Percentiles rank a stretch among this genome's conserved stretches.
phyloP scores from a whole-genome alignment of 2,329 filamentous ascomycete genomes.

The Colletotrichum sojae region DNA sequence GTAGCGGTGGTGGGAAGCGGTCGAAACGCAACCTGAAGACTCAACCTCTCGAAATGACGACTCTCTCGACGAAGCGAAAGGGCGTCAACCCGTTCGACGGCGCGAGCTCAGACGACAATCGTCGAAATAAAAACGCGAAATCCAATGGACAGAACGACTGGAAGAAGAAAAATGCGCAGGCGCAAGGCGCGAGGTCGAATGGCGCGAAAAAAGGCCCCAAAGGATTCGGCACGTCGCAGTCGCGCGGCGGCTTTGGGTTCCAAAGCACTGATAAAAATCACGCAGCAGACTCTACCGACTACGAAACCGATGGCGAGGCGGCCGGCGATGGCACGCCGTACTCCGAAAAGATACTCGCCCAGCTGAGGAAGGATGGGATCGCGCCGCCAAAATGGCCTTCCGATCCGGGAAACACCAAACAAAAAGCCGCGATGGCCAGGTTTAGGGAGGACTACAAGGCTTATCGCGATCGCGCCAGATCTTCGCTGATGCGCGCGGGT shows the following conservation, averaged over 20 bases:
- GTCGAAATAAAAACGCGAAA: slow-evolving; percentile 42
- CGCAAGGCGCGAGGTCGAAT: slow-evolving; percentile 28
- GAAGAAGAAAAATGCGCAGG: slow-evolving; percentile 43
- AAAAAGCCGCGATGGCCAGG: slow-evolving; percentile 64
- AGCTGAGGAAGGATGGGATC: slow-evolving; percentile 69
- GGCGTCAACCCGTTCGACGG: slow-evolving; percentile 46
- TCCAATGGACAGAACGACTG: slow-evolving; percentile 37
- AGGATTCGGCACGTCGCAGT: slow-evolving; percentile 31
- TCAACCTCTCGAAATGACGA: slow-evolving; percentile 47
- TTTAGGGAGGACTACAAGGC: slow-evolving; percentile 70
- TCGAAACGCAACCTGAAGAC: slow-evolving; percentile 46
- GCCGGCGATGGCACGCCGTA: slow-evolving; percentile 51
- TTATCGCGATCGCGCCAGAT: slow-evolving; percentile 70
- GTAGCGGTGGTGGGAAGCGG: slow-evolving; percentile 47
- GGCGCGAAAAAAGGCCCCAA: slow-evolving; percentile 33
- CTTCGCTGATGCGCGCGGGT: slow-evolving; percentile 70
- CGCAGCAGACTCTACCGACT: slow-evolving; percentile 21
- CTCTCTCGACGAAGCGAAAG: slow-evolving; percentile 44
- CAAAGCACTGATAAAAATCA: slow-evolving; percentile 21
- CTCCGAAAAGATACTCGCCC: slow-evolving; percentile 65
- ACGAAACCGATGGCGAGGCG: slow-evolving; percentile 34
- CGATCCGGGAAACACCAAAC: slow-evolving; percentile 65
- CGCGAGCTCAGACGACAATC: slow-evolving; percentile 42
- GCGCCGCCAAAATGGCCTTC: slow-evolving; percentile 68
- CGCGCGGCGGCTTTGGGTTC: slow-evolving; percentile 32